These are phyloP conservation scores for Chrysoporthe austroafricana DNA, from an alignment of 2,329 filamentous ascomycete species.

Conservation along the genomic window DNA sequence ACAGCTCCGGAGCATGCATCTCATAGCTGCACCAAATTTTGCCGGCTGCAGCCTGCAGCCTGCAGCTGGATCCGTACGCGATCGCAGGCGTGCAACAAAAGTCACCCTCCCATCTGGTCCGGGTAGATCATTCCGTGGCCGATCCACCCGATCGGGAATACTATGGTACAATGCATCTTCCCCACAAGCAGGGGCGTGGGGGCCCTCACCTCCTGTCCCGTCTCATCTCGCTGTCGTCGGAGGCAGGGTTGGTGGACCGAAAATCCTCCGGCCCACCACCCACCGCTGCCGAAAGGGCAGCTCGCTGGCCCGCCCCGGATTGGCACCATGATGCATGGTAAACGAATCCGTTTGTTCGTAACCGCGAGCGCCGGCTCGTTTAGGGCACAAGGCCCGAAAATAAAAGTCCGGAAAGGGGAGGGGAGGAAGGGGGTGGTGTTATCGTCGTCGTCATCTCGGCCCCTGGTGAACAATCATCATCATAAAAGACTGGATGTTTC, in stretches of 20 bases:
- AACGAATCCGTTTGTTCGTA: neutral
- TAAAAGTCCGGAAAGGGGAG: neutral
- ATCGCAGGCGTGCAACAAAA: neutral
- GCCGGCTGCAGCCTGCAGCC: neutral
- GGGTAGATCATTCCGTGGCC: neutral
- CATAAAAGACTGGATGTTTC: conserved; percentile 2
- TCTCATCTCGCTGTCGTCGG: conserved; percentile 18
- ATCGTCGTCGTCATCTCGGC: neutral
- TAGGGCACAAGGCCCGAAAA: neutral
- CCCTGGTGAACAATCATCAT: neutral
- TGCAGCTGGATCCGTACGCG: neutral
- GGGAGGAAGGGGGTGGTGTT: neutral
- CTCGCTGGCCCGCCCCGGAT: neutral
- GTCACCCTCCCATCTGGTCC: neutral
- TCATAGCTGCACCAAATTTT: neutral
- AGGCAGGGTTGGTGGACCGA: conserved; percentile 19
- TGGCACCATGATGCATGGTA: neutral
- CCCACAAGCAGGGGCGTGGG: neutral
- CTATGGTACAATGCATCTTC: neutral
- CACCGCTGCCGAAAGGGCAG: neutral
- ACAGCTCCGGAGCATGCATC: neutral
- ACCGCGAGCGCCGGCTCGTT: neutral
- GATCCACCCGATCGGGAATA: conserved; percentile 6
- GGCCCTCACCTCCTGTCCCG: conserved; percentile 7
- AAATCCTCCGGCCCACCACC: conserved; percentile 5